Percentiles rank a stretch among this genome's conserved stretches.
These are phyloP conservation scores for Termitomyces sp. DNA, from an alignment of 768 basidiomycete genomes.

Conservation along the genomic window DNA sequence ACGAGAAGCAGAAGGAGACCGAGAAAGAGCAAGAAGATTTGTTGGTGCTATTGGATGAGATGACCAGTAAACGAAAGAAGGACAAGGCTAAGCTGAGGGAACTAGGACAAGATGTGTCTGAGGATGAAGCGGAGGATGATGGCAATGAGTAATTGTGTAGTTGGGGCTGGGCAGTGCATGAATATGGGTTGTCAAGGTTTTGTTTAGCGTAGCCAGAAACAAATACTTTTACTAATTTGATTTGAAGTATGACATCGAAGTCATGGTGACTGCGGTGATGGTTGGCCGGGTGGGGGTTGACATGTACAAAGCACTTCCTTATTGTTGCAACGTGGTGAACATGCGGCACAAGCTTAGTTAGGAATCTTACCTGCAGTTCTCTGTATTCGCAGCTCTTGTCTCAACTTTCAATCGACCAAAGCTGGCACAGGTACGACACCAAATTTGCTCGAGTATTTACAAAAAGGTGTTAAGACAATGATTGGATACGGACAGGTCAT, in stretches of 20 bases:
- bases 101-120: constrained; percentile 82
- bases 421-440: background rate
- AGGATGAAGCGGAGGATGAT: constrained; percentile 77
- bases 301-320: background rate
- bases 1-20: constrained; percentile 69
- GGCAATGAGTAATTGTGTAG: constrained; percentile 30
- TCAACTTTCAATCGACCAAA: background rate
- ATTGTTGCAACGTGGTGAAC: background rate
- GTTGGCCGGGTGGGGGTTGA: background rate
- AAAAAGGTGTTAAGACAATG: background rate
- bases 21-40: constrained; percentile 98
- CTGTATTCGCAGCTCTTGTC: background rate
- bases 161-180: background rate
- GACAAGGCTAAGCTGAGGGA: constrained; percentile 79
- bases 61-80: constrained; percentile 75
- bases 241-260: background rate
- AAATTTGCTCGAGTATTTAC: background rate
- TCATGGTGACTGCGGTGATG: background rate
- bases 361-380: background rate
- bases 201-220: background rate
- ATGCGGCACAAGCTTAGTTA: background rate
- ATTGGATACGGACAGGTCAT: background rate
- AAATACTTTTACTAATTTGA: background rate
- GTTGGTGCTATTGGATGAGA: constrained; percentile 88
- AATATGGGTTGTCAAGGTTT: background rate